Evolutionary conservation across 441 rosid genomes (phyloP).

Genomic region (Euphorbia corollata): DNA sequence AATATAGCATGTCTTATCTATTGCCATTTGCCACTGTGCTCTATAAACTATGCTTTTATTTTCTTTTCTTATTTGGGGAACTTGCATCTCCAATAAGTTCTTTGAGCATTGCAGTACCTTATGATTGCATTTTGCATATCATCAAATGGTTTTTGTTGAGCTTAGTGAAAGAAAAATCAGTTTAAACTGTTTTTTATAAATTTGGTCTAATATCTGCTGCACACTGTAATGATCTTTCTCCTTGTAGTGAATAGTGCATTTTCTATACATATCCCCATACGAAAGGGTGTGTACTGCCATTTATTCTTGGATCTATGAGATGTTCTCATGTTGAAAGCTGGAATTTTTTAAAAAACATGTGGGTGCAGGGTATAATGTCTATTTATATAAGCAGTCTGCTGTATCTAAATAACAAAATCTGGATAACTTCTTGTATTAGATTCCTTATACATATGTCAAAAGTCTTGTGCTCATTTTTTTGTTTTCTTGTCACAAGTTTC

Average conservation of each 20-base stretch:
- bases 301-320: not conserved
- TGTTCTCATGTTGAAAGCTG: not conserved
- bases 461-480: not conserved
- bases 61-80: not conserved
- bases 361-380: not conserved
- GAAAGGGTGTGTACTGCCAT: not conserved
- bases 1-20: not conserved
- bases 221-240: not conserved
- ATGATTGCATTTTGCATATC: not conserved
- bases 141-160: not conserved
- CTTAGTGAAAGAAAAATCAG: constrained; percentile 2
- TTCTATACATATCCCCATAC: not conserved
- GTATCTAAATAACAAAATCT: not conserved
- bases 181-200: constrained; percentile 1
- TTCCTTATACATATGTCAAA: not conserved
- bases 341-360: not conserved
- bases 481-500: not conserved
- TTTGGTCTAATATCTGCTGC: not conserved
- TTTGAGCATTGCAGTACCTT: not conserved
- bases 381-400: not conserved
- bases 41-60: not conserved
- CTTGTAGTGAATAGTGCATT: not conserved
- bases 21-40: not conserved
- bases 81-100: not conserved
- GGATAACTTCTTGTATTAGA: not conserved